A percentile compares a stretch with the other conserved stretches of the same genome.
Evolutionary conservation across 768 basidiomycete species (phyloP).

Genomic region (Termitomyces sp.): DNA sequence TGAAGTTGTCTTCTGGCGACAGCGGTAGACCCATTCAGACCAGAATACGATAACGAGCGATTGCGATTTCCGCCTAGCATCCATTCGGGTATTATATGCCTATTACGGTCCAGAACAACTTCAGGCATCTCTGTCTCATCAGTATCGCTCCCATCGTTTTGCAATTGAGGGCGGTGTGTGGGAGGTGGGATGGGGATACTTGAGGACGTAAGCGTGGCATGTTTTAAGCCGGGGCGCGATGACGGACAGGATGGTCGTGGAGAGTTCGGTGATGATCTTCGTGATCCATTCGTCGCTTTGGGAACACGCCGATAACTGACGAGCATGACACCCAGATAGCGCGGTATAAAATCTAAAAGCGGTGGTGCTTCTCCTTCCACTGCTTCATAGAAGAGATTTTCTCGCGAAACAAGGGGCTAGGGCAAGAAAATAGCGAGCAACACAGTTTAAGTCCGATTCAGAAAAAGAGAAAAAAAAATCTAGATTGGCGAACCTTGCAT

Average conservation of each 20-base stretch:
- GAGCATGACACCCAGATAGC: conserved; percentile 97
- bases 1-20: conserved; percentile 37
- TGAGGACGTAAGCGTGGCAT: conserved; percentile 17
- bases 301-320: conserved; percentile 89
- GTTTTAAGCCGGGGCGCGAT: conserved; percentile 22
- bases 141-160: conserved; percentile 43
- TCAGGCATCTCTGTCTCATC: conserved; percentile 90
- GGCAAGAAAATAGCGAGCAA: conserved; percentile 17
- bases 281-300: conserved; percentile 32
- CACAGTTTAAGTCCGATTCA: conserved; percentile 22
- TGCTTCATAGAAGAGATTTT: conserved; percentile 97
- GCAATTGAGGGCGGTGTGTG: conserved; percentile 18
- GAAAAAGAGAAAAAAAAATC: conserved; percentile 11
- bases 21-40: conserved; percentile 32
- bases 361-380: conserved; percentile 94
- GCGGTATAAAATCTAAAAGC: conserved; percentile 91
- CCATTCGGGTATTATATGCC: conserved; percentile 97
- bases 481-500: conserved; percentile 78
- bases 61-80: conserved; percentile 59
- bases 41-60: conserved; percentile 51
- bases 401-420: conserved; percentile 93
- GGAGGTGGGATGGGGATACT: conserved; percentile 19
- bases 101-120: conserved; percentile 85
- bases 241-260: conserved; percentile 23
- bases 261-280: conserved; percentile 20